phyloP scores from a whole-genome alignment of 2,329 filamentous ascomycete species.

The Fusarium albidum region DNA sequence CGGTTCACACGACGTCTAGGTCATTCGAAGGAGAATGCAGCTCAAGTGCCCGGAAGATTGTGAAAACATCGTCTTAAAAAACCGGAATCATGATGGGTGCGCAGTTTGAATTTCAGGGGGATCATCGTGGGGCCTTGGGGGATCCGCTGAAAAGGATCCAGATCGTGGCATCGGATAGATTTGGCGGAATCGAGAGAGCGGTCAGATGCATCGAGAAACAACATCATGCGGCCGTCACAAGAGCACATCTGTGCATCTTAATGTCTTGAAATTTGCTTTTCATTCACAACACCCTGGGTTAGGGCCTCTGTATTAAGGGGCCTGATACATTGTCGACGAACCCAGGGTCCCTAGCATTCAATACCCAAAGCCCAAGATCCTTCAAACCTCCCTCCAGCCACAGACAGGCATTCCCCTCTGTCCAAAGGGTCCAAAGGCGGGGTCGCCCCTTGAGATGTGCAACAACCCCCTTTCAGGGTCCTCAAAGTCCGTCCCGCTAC shows the following conservation, averaged over 20 bases:
- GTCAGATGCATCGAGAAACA: not conserved
- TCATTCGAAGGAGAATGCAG: slow-evolving; percentile 18
- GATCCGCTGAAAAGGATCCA: not conserved
- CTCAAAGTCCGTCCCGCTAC: slow-evolving; percentile 1
- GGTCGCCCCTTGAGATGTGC: slow-evolving; percentile 12
- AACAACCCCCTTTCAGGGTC: slow-evolving; percentile 8
- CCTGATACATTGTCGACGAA: too few relatives aligned
- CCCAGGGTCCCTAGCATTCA: not conserved
- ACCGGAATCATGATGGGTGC: slow-evolving; percentile 16
- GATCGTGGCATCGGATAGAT: slow-evolving; percentile 1
- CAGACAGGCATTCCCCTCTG: slow-evolving; percentile 7
- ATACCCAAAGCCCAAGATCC: not conserved
- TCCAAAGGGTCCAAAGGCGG: slow-evolving; percentile 7
- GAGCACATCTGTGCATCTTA: slow-evolving; percentile 1
- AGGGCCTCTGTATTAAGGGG: not conserved
- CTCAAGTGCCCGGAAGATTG: not conserved
- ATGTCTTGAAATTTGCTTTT: slow-evolving; percentile 5
- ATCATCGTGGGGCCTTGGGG: slow-evolving; percentile 17
- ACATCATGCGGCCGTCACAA: slow-evolving; percentile 1
- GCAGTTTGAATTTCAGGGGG: slow-evolving; percentile 23
- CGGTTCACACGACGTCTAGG: slow-evolving; percentile 14
- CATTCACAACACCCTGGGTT: not conserved
- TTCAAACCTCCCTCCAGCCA: slow-evolving; percentile 1
- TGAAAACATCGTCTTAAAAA: too few relatives aligned
- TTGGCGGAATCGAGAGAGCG: slow-evolving; percentile 1